Evolutionary conservation across 371 early-diverging fungal genomes (phyloP).

Genomic region (Mucor piriformis): DNA sequence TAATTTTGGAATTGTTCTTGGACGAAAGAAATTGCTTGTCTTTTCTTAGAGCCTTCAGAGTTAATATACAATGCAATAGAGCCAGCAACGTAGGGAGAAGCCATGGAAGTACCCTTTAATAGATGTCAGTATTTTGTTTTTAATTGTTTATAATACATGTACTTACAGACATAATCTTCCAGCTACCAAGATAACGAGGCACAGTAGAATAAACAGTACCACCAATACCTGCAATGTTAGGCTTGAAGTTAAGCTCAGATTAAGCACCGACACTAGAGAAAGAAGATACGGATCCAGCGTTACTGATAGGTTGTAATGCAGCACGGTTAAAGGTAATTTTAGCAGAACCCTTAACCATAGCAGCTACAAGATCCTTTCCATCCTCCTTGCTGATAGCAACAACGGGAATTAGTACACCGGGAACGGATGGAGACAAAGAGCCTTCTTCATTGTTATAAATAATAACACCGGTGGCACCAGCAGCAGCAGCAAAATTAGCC

Average conservation of each 20-base stretch:
- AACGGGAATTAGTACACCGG: constrained; percentile 33
- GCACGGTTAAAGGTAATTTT: constrained; percentile 12
- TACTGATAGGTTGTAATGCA: constrained; percentile 16
- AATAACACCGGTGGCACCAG: constrained; percentile 57
- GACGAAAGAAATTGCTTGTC: constrained; percentile 21
- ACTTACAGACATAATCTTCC: constrained; percentile 30
- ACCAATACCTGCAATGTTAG: constrained; percentile 70
- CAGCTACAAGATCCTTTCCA: constrained; percentile 27
- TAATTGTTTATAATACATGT: not conserved
- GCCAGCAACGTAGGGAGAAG: constrained; percentile 75
- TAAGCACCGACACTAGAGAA: constrained; percentile 47
- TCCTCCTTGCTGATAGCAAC: constrained; percentile 31
- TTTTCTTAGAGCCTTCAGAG: constrained; percentile 29
- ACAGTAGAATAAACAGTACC: constrained; percentile 70
- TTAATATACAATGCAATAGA: constrained; percentile 63
- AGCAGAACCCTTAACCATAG: constrained; percentile 19
- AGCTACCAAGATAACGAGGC: constrained; percentile 40
- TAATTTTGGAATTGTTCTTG: constrained; percentile 54
- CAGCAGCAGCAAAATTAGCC: constrained; percentile 40
- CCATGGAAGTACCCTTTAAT: constrained; percentile 59
- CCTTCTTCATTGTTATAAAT: constrained; percentile 44
- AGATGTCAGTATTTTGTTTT: not conserved
- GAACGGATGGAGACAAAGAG: constrained; percentile 17
- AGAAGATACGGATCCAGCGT: constrained; percentile 39
- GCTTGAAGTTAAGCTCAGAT: constrained; percentile 37